phyloP scores from a whole-genome alignment of 2,329 filamentous ascomycete genomes.

The Aspergillus versicolor region DNA sequence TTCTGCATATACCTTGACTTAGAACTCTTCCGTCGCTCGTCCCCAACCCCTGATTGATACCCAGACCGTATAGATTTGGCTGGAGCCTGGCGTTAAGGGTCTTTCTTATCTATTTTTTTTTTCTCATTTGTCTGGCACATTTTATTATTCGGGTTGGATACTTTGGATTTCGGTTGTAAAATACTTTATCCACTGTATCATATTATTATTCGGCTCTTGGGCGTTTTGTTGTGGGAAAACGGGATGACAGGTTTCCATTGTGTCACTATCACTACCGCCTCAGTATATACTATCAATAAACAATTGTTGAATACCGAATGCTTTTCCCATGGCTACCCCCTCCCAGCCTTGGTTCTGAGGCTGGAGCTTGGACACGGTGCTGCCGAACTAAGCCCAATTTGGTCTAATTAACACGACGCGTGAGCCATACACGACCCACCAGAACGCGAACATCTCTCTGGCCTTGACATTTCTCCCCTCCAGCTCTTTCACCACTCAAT shows the following conservation, averaged over 20 bases:
- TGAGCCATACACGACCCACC: conserved; percentile 4
- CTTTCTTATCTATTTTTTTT: conserved; percentile 14
- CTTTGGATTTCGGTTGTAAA: conserved; percentile 8
- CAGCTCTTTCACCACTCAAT: conserved; percentile 5
- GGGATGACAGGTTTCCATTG: too few relatives aligned
- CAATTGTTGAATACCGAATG: background rate
- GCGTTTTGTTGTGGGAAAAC: background rate
- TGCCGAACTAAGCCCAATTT: conserved; percentile 1
- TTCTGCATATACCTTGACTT: conserved; percentile 9
- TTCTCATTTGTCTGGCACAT: conserved; percentile 12
- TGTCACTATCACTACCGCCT: background rate
- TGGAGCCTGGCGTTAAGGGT: conserved; percentile 32
- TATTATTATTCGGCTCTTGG: background rate
- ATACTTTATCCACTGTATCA: background rate
- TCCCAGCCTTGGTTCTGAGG: background rate
- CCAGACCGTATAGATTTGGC: conserved; percentile 33
- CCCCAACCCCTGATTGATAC: conserved; percentile 30
- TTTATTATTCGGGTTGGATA: conserved; percentile 1
- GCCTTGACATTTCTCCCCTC: conserved; percentile 3
- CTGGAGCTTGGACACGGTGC: background rate
- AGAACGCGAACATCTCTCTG: conserved; percentile 9
- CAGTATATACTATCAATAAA: background rate
- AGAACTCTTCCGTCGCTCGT: conserved; percentile 1
- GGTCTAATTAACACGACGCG: conserved; percentile 9
- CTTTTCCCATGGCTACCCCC: background rate